phyloP scores from a whole-genome alignment of 176 grass and related monocot genomes.

The Aegilops tauschii region DNA sequence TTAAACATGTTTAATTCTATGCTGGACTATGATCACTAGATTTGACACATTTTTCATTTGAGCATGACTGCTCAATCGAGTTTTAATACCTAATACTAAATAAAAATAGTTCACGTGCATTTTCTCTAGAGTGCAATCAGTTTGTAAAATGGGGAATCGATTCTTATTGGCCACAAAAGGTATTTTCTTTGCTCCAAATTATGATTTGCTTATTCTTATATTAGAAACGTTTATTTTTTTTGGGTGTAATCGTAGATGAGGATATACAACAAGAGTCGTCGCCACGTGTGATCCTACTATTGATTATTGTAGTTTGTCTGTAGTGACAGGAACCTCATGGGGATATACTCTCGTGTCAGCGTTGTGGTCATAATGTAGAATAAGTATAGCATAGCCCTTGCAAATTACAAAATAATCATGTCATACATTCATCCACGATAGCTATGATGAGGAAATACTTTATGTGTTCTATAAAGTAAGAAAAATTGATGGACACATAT shows the following conservation, averaged over 20 bases:
- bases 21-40: background rate
- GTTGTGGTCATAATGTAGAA: background rate
- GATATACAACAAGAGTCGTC: background rate
- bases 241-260: background rate
- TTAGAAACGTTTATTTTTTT: background rate
- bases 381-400: background rate
- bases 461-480: constrained; percentile 8
- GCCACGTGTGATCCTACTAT: background rate
- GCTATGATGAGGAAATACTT: constrained; percentile 4
- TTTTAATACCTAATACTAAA: background rate
- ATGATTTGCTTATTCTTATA: background rate
- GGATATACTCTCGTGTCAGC: background rate
- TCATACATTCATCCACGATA: background rate
- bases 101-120: background rate
- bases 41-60: background rate
- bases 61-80: background rate
- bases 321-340: background rate
- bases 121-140: too few relatives aligned
- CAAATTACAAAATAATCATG: background rate
- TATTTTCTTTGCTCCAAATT: background rate
- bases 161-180: background rate
- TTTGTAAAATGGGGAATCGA: background rate
- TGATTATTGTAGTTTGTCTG: background rate
- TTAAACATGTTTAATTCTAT: constrained; percentile 15
- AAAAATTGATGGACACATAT: background rate